Percentiles rank a stretch among this genome's conserved stretches.
Conservation (phyloP, 805 yeast species). For the Blastobotrys chiropterorum region DNA sequence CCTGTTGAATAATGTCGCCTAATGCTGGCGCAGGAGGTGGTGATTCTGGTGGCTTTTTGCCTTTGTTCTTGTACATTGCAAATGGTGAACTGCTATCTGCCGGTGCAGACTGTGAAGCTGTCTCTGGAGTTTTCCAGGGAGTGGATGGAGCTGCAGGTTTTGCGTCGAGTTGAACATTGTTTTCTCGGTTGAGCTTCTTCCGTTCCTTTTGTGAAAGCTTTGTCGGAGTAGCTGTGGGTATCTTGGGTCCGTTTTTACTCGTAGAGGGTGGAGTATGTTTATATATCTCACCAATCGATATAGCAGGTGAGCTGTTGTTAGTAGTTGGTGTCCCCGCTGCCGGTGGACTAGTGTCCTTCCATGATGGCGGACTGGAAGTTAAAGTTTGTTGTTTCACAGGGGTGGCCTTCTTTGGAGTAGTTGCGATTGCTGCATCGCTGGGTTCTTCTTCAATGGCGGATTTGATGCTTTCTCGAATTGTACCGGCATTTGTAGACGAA, state of each 20-base stretch:
- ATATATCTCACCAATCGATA: not conserved
- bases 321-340: not conserved
- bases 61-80: constrained; percentile 10
- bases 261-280: not conserved
- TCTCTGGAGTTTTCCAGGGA: constrained; percentile 4
- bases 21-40: constrained; percentile 9
- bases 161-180: not conserved
- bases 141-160: not conserved
- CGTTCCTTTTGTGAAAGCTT: constrained; percentile 58
- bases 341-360: not conserved
- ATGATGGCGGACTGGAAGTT: not conserved
- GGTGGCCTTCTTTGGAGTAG: not conserved
- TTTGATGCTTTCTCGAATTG: not conserved
- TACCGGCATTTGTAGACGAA: not conserved
- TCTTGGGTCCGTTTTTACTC: not conserved
- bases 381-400: not conserved
- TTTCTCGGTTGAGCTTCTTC: constrained; percentile 35
- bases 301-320: not conserved
- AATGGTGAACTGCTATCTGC: constrained; percentile 11
- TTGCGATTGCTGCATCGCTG: not conserved
- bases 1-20: constrained; percentile 26
- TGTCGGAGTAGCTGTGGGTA: constrained; percentile 26
- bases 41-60: constrained; percentile 3
- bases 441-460: not conserved
- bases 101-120: not conserved